A percentile compares a stretch with the other conserved stretches of the same genome.
These are phyloP conservation scores for Penicillium waksmanii DNA, from an alignment of 495 filamentous ascomycete species.

Conservation along the genomic window DNA sequence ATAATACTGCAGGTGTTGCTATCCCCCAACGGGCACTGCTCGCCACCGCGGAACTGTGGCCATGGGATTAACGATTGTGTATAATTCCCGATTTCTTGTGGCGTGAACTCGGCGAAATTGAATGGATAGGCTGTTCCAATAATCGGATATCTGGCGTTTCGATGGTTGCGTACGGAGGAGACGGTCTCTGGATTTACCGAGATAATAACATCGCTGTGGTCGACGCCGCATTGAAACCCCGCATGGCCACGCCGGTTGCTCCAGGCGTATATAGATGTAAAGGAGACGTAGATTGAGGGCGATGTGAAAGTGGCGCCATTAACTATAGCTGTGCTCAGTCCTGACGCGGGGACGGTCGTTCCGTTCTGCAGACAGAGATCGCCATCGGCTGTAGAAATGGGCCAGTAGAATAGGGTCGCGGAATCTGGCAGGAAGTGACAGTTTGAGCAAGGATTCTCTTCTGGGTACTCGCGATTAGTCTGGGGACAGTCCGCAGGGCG, in stretches of 20 bases:
- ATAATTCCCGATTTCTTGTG: slow-evolving; percentile 25
- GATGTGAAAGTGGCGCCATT: slow-evolving; percentile 29
- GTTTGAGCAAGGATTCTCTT: slow-evolving; percentile 23
- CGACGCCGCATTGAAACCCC: slow-evolving; percentile 25
- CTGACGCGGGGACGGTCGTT: slow-evolving; percentile 24
- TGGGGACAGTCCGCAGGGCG: slow-evolving; percentile 19
- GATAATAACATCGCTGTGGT: slow-evolving; percentile 24
- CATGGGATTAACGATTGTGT: slow-evolving; percentile 28
- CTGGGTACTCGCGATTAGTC: slow-evolving; percentile 16
- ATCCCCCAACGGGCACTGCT: slow-evolving; percentile 24
- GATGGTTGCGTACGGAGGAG: slow-evolving; percentile 25
- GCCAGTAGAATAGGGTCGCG: slow-evolving; percentile 38
- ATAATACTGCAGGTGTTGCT: slow-evolving; percentile 22
- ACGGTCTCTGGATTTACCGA: slow-evolving; percentile 20
- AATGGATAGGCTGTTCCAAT: slow-evolving; percentile 30
- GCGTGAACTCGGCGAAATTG: slow-evolving; percentile 30
- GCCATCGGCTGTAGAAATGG: slow-evolving; percentile 25
- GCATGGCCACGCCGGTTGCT: slow-evolving; percentile 26
- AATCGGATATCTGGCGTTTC: slow-evolving; percentile 27
- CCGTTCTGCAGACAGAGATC: slow-evolving; percentile 31
- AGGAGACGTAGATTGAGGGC: slow-evolving; percentile 30
- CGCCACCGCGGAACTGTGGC: slow-evolving; percentile 29
- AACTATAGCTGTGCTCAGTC: slow-evolving; percentile 29
- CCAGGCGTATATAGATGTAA: slow-evolving; percentile 31
- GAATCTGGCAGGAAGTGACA: slow-evolving; percentile 33